These are phyloP conservation scores for Scedosporium aurantiacum DNA, from an alignment of 2,329 filamentous ascomycete genomes.

Conservation along the genomic window DNA sequence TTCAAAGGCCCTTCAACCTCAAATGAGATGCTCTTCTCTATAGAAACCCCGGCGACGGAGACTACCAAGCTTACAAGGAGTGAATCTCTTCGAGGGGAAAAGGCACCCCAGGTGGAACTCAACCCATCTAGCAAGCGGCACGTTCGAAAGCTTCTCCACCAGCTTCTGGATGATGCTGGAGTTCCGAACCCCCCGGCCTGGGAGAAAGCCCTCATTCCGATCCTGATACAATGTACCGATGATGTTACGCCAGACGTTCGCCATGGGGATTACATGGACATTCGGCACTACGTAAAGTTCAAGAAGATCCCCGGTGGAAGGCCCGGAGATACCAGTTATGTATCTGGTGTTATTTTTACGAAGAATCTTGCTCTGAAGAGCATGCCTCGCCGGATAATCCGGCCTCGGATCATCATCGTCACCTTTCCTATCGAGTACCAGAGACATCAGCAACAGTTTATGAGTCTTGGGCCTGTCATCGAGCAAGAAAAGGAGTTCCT, in stretches of 20 bases:
- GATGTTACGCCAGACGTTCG: constrained; percentile 91
- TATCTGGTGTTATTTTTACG: constrained; percentile 92
- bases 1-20: constrained; percentile 45
- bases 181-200: constrained; percentile 66
- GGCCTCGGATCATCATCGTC: constrained; percentile 82
- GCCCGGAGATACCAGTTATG: constrained; percentile 87
- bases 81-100: constrained; percentile 4
- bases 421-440: constrained; percentile 96
- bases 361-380: constrained; percentile 95
- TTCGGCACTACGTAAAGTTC: constrained; percentile 91
- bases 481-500: constrained; percentile 93
- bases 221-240: constrained; percentile 81
- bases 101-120: constrained; percentile 52
- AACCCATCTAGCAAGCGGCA: constrained; percentile 82
- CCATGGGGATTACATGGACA: constrained; percentile 88
- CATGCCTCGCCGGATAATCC: constrained; percentile 77
- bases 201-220: constrained; percentile 84
- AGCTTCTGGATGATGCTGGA: constrained; percentile 66
- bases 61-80: constrained; percentile 5
- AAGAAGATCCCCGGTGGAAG: constrained; percentile 91
- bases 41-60: constrained; percentile 24
- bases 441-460: constrained; percentile 80
- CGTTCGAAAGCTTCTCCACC: constrained; percentile 72
- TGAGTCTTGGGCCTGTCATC: constrained; percentile 95
- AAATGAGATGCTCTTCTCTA: constrained; percentile 37